Conservation (phyloP, 2,329 filamentous ascomycete species). For the Penicillium occitanis region DNA sequence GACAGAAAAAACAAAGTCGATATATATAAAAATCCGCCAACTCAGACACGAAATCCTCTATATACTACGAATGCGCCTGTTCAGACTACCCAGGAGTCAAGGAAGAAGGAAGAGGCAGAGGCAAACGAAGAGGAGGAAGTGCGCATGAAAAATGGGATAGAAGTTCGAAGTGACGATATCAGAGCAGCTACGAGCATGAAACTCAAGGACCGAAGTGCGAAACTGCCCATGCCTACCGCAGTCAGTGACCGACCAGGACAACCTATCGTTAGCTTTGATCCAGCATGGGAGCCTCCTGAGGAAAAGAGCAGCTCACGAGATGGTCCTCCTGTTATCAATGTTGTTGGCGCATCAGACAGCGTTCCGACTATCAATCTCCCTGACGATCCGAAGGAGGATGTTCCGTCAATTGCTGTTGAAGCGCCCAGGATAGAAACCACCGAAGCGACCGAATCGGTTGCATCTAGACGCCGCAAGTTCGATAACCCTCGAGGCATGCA, state of each 20-base stretch:
- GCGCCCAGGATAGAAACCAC: slow-evolving; percentile 19
- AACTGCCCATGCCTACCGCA: slow-evolving; percentile 81
- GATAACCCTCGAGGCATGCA: slow-evolving; percentile 35
- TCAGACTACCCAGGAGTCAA: not conserved
- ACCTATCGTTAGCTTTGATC: slow-evolving; percentile 96
- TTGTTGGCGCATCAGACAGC: slow-evolving; percentile 51
- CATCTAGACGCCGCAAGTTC: slow-evolving; percentile 27
- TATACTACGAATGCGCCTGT: slow-evolving; percentile 68
- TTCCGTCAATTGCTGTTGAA: slow-evolving; percentile 38
- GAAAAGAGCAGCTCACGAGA: slow-evolving; percentile 32
- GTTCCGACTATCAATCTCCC: slow-evolving; percentile 54
- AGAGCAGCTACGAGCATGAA: slow-evolving; percentile 86
- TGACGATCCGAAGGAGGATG: slow-evolving; percentile 37
- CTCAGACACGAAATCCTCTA: slow-evolving; percentile 75
- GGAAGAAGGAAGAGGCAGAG: not conserved
- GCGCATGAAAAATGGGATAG: slow-evolving; percentile 72
- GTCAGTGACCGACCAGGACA: slow-evolving; percentile 88
- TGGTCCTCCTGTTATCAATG: slow-evolving; percentile 48
- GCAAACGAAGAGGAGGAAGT: slow-evolving; percentile 44
- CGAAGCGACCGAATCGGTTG: slow-evolving; percentile 23
- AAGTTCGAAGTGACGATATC: slow-evolving; percentile 84
- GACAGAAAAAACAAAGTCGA: slow-evolving; percentile 60
- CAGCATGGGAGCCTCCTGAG: slow-evolving; percentile 68
- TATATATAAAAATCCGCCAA: slow-evolving; percentile 80
- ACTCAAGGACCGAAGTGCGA: slow-evolving; percentile 80